Conservation (phyloP, 495 filamentous ascomycete genomes). For the Articulospora tetracladia region DNA sequence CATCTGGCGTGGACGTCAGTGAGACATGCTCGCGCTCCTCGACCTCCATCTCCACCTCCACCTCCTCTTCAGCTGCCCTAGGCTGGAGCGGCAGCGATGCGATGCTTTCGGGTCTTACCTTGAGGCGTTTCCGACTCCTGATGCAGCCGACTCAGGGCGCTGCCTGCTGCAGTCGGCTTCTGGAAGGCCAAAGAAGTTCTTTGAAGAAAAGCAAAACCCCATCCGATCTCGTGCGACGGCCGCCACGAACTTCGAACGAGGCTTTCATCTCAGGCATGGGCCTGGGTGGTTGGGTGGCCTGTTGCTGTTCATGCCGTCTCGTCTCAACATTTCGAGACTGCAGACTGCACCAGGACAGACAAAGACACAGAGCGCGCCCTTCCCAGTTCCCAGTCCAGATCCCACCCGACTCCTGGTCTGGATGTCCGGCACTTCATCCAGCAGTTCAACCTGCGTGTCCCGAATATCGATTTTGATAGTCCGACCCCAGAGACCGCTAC, state of each 20-base stretch:
- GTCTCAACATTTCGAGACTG: not conserved
- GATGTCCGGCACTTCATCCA: not conserved
- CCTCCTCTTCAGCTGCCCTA: no score
- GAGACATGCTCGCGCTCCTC: no score
- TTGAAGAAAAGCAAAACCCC: not conserved
- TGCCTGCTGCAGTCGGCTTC: not conserved
- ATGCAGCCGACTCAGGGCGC: not conserved
- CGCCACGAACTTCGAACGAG: not conserved
- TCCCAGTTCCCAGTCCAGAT: no score
- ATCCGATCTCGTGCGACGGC: not conserved
- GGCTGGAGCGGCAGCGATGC: not conserved
- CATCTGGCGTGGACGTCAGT: no score
- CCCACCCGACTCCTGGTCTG: not conserved
- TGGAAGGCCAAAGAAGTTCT: not conserved
- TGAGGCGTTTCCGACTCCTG: not conserved
- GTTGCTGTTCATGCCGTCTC: no score
- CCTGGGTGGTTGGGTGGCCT: no score
- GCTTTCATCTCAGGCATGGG: not conserved
- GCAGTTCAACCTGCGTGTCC: not conserved
- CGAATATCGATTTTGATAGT: not conserved
- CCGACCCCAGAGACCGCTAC: not conserved
- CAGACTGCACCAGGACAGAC: not conserved
- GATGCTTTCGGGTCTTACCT: not conserved
- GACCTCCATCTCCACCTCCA: no score
- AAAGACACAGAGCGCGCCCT: no score